Percentiles rank a stretch among this genome's conserved stretches.
These are phyloP conservation scores for Pochonia chlamydosporia DNA, from an alignment of 2,329 filamentous ascomycete genomes.

Conservation along the genomic window DNA sequence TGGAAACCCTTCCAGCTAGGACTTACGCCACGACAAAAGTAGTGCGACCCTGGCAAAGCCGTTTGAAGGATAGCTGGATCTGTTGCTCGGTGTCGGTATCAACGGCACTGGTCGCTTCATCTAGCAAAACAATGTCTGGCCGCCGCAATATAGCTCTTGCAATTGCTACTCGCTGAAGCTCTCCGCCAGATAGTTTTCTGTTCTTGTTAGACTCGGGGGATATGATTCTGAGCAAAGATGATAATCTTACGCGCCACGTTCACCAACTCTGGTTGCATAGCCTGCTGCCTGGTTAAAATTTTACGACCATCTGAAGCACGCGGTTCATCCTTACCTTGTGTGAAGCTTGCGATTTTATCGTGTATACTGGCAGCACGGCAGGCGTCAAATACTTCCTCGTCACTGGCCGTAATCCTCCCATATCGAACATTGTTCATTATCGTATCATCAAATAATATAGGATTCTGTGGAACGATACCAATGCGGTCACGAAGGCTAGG, in stretches of 20 bases:
- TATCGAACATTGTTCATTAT: conserved; percentile 56
- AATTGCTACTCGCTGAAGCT: conserved; percentile 62
- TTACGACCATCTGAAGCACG: not conserved
- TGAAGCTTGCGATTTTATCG: conserved; percentile 50
- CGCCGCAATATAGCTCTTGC: conserved; percentile 67
- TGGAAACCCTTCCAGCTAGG: too few relatives aligned
- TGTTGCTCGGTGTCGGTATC: conserved; percentile 64
- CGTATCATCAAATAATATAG: conserved; percentile 52
- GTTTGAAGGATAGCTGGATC: conserved; percentile 56
- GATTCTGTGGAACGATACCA: conserved; percentile 50
- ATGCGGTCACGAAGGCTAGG: conserved; percentile 45
- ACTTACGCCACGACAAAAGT: conserved; percentile 60
- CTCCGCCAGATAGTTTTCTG: conserved; percentile 59
- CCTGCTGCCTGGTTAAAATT: conserved; percentile 20
- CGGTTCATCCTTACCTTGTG: conserved; percentile 31
- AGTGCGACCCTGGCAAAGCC: conserved; percentile 54
- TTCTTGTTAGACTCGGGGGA: conserved; percentile 14
- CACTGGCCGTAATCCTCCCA: conserved; percentile 45
- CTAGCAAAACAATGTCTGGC: conserved; percentile 69
- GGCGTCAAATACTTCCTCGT: conserved; percentile 49
- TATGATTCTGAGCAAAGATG: not conserved
- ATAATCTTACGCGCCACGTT: conserved; percentile 41
- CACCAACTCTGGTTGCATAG: conserved; percentile 45
- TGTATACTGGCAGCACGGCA: conserved; percentile 52
- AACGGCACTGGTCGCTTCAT: conserved; percentile 74